phyloP scores from a whole-genome alignment of 2,329 filamentous ascomycete genomes.

The Colletotrichum sp. region DNA sequence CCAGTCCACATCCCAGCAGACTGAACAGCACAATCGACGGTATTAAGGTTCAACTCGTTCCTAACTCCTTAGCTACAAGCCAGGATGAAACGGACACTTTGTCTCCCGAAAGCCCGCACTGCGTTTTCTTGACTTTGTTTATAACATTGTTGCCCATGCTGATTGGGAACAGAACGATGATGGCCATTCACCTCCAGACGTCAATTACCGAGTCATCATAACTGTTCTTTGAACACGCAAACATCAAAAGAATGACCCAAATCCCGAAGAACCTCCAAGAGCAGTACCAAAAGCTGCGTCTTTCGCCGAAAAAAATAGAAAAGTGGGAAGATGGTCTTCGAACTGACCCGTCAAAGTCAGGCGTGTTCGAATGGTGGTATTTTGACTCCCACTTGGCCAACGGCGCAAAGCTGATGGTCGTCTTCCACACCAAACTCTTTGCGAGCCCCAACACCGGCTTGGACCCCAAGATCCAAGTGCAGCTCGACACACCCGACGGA shows the following conservation, averaged over 20 bases:
- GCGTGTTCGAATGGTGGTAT: background rate
- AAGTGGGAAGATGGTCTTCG: background rate
- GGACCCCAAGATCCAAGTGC: background rate
- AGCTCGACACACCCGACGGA: background rate
- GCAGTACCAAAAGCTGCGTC: background rate
- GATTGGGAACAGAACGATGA: background rate
- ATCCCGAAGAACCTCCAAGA: rapidly evolving
- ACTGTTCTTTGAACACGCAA: background rate
- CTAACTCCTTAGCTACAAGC: background rate
- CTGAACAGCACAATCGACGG: background rate
- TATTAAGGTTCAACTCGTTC: background rate
- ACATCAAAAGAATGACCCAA: background rate
- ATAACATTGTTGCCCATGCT: background rate
- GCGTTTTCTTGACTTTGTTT: background rate
- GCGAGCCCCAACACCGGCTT: background rate
- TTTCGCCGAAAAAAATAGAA: background rate
- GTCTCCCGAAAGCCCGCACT: background rate
- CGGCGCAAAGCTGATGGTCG: background rate
- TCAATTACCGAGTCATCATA: background rate
- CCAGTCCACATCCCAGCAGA: background rate
- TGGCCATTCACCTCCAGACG: background rate
- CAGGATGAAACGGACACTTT: background rate
- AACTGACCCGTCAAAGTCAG: background rate
- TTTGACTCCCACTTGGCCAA: background rate
- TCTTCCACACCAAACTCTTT: background rate